These are phyloP conservation scores for Epichloe sp. DNA, from an alignment of 2,329 filamentous ascomycete species.

Conservation along the genomic window DNA sequence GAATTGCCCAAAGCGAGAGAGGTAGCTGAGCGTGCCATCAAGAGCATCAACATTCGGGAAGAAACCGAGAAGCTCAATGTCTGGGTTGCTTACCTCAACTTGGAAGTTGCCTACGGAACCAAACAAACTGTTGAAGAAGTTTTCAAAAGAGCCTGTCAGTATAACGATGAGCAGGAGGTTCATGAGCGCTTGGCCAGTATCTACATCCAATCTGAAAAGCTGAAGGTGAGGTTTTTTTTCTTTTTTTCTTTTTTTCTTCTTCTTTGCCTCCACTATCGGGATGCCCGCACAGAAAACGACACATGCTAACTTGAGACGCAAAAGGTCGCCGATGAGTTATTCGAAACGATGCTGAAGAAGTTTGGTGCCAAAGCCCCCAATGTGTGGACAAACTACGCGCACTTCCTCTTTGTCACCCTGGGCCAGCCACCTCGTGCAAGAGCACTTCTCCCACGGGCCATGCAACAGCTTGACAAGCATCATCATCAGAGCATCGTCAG, in stretches of 20 bases:
- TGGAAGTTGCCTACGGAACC: constrained; percentile 82
- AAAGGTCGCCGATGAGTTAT: constrained; percentile 81
- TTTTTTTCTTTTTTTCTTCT: neutral
- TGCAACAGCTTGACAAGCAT: constrained; percentile 62
- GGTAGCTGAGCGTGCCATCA: constrained; percentile 79
- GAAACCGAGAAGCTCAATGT: constrained; percentile 89
- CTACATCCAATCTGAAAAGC: constrained; percentile 83
- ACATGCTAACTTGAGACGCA: constrained; percentile 8
- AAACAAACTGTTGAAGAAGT: constrained; percentile 72
- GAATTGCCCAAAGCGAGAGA: constrained; percentile 81
- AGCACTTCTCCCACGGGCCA: constrained; percentile 66
- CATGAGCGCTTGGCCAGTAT: constrained; percentile 85
- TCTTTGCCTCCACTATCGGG: neutral
- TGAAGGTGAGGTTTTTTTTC: constrained; percentile 38
- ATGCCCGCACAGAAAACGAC: neutral
- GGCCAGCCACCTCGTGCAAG: constrained; percentile 61
- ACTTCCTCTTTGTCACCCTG: constrained; percentile 70
- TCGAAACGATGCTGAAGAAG: constrained; percentile 78
- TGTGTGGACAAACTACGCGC: constrained; percentile 90
- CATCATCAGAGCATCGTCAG: constrained; percentile 58
- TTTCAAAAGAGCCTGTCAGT: constrained; percentile 86
- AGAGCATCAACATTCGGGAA: constrained; percentile 82
- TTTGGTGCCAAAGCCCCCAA: constrained; percentile 67
- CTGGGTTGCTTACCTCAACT: constrained; percentile 87
- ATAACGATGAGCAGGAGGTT: constrained; percentile 84